Evolutionary conservation across 2,329 filamentous ascomycete species (phyloP).

Genomic region (Fusarium longipes): DNA sequence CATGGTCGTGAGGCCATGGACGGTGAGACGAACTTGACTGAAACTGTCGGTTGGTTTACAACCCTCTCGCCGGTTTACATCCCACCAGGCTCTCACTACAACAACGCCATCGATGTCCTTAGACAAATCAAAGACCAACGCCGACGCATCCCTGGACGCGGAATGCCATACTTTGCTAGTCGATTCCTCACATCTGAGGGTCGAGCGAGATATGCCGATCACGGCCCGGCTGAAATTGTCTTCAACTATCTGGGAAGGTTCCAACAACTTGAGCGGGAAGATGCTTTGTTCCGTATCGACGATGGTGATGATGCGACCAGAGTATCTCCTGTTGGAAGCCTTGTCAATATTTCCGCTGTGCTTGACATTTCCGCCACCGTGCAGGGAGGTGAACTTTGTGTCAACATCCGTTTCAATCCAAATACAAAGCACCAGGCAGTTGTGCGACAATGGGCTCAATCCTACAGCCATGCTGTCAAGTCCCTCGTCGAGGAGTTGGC

Average conservation of each 20-base stretch:
- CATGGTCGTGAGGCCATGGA: conserved; percentile 1
- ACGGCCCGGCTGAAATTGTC: conserved; percentile 1
- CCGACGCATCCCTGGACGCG: not conserved
- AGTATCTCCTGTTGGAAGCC: not conserved
- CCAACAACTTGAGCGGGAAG: conserved; percentile 5
- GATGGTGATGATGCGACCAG: not conserved
- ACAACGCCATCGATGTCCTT: not conserved
- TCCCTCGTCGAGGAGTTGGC: not conserved
- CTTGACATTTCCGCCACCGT: conserved; percentile 1
- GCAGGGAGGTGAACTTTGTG: not conserved
- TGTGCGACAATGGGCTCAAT: not conserved
- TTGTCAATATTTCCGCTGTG: not conserved
- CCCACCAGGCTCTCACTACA: not conserved
- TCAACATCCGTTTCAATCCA: not conserved
- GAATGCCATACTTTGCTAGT: not conserved
- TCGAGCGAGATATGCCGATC: not conserved
- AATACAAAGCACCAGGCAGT: not conserved
- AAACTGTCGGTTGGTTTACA: conserved; percentile 2
- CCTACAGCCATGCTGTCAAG: not conserved
- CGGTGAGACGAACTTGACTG: not conserved
- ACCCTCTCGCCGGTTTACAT: not conserved
- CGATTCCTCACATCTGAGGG: not conserved
- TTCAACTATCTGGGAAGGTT: conserved; percentile 6
- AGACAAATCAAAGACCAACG: not conserved
- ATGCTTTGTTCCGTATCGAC: conserved; percentile 4